Evolutionary conservation across 2,329 filamentous ascomycete species (phyloP), one percentile per base, ranked within the genome.

Genomic region (Calonectria pseudoreteaudii): DNA sequence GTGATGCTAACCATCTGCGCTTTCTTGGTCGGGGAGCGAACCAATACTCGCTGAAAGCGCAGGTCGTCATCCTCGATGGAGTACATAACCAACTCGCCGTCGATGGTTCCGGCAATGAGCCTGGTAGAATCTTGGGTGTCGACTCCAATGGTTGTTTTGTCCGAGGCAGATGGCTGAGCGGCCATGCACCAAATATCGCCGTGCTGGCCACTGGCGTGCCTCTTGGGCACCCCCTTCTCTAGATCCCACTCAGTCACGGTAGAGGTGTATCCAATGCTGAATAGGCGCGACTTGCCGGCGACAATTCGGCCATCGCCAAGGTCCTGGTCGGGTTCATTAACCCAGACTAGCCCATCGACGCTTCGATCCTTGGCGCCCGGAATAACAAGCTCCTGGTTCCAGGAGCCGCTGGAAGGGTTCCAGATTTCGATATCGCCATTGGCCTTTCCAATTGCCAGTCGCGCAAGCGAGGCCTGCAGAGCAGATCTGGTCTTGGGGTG

Each of bases 341-440:
- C 95, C 97, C 97, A 99, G 50, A 93, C 93, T 31, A 99, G 89
- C 10, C 95, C 95, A 85, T 99, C 97, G 75, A 98, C 93, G 81
- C 94, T 97, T 76, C 95, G 91, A 80, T 95, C 94, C 80, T 94
- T 93, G 65, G 95, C 95, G 76, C 96, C 96, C 44, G 91, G 91
- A 66, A 98, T 93, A 74, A 96, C 92, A 49, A 92, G 92, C 87
- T 99, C 97, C 83, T 98, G 97, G 76, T 95, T 91, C 97, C 97
- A 99, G 75, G 90, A 88, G 20, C 94, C 95, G 76, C 91, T 91
- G 68, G 93, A 87, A 4, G 96, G 95, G 84, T 98, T 98, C 97
- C 97, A 99, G 77, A 99, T 95, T 86, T 99, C 97, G 79, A 99
- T 97, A 82, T 98, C 95, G 79, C 97, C 97, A 83, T 98, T 98